Evolutionary conservation across 805 yeast species (phyloP), one percentile per base, ranked within the genome.

Genomic region (Ogataea trehalophila): DNA sequence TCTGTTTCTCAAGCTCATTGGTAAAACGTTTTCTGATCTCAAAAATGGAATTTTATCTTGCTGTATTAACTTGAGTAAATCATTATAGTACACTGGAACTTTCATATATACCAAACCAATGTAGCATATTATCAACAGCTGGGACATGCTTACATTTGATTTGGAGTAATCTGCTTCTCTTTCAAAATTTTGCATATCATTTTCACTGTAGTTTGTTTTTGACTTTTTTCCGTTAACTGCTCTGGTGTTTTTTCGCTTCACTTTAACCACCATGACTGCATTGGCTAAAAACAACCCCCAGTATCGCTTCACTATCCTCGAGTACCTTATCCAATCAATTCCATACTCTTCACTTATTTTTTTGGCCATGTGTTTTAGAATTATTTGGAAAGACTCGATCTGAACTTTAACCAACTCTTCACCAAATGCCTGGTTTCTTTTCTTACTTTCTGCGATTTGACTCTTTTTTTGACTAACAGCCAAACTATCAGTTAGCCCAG

Each of bases 81-180:
- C 86, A 46, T 65, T 62, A 5, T 75, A 52, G 56, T 75, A 79
- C 1, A 83, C 52, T 0, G 88, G 85, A 18, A 72, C 49, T 29
- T 72, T 68, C 51, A 80, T 54, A 47, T 73, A 71, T 8, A 76
- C 51, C n/a, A 76, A 58, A 2, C 82, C 77, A 42, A 81, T 47
- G 58, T 82, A 83, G 17, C 80, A 63, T 1, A 82, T 68, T 41
- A 41, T 59, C 58, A 11, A 51, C 42, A 20, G 54, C 5, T 45
- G 31, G 15, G 37, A 43, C 16, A 20, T 14, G 20, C 33, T 38
- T n/a, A 3, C 13, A 9, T 26, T 26, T 11, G 9, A 26, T 26
- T 26, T 26, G 9, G 31, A 26, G 31, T 26, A 26, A 11, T 26
- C 31, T 26, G 31, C 31, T 26, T 26, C 31, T 26, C 31, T 26